These are phyloP conservation scores for Pichia sp. DNA, from an alignment of 1,139 yeast species.

Conservation along the genomic window DNA sequence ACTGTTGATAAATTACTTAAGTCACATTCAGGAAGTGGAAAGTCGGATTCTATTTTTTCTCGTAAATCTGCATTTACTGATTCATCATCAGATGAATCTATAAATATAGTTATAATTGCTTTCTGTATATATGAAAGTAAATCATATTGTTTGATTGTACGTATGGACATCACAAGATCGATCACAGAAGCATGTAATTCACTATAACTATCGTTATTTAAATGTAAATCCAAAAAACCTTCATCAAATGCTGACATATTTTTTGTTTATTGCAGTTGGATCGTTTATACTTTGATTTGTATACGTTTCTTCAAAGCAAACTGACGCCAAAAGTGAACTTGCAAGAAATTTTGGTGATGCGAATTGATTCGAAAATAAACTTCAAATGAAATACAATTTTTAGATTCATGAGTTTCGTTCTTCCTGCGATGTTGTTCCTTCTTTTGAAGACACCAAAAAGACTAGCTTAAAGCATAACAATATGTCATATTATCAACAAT, in stretches of 20 bases:
- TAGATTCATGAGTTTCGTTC: not conserved
- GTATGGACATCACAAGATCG: slow-evolving; percentile 39
- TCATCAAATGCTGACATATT: not conserved
- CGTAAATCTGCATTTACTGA: not conserved
- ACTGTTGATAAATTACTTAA: slow-evolving; percentile 1
- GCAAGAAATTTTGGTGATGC: no score
- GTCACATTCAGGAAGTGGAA: slow-evolving; percentile 7
- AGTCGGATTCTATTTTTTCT: slow-evolving; percentile 1
- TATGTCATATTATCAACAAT: slow-evolving; percentile 30
- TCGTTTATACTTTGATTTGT: not conserved
- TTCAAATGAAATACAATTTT: no score
- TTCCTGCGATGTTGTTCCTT: not conserved
- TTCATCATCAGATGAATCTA: slow-evolving; percentile 3
- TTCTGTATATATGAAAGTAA: slow-evolving; percentile 18
- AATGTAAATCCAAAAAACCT: not conserved
- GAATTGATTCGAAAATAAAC: not conserved
- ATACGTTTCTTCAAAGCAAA: not conserved
- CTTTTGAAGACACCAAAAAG: not conserved
- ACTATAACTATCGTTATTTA: slow-evolving; percentile 1
- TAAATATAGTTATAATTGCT: slow-evolving; percentile 10
- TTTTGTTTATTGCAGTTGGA: not conserved
- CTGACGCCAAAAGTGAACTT: not conserved
- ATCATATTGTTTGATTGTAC: slow-evolving; percentile 21
- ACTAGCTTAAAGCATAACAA: not conserved
- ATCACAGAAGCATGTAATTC: slow-evolving; percentile 37